phyloP scores from a whole-genome alignment of 83 land plant genomes.

The Larix sibirica region DNA sequence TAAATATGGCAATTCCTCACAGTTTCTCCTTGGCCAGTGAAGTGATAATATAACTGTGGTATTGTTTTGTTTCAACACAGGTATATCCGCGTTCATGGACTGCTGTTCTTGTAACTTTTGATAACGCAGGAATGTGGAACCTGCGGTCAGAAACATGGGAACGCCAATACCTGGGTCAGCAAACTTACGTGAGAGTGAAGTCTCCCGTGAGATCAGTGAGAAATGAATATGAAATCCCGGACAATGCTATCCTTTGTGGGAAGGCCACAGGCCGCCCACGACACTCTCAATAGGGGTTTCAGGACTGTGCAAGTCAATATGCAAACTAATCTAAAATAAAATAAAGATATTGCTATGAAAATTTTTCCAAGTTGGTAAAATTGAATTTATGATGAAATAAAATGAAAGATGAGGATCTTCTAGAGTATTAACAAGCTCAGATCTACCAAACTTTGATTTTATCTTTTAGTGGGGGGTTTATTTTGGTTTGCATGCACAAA shows the following conservation, averaged over 20 bases:
- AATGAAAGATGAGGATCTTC: too few relatives aligned
- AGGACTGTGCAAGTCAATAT: too few relatives aligned
- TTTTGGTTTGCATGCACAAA: too few relatives aligned
- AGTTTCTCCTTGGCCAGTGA: background rate
- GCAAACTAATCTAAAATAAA: too few relatives aligned
- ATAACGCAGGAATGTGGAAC: slow-evolving; percentile 83
- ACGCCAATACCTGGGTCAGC: slow-evolving; percentile 69
- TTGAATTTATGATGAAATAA: too few relatives aligned
- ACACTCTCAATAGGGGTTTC: background rate
- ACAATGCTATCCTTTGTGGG: slow-evolving; percentile 36
- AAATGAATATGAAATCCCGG: slow-evolving; percentile 44
- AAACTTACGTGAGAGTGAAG: slow-evolving; percentile 45
- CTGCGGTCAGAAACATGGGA: slow-evolving; percentile 52
- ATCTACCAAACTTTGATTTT: too few relatives aligned
- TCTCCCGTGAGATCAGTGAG: slow-evolving; percentile 37
- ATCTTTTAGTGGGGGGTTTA: too few relatives aligned
- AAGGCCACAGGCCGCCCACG: slow-evolving; percentile 25
- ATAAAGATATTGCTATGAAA: too few relatives aligned
- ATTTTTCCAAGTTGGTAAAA: too few relatives aligned
- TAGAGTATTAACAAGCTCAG: too few relatives aligned
- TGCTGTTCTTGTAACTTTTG: slow-evolving; percentile 44
- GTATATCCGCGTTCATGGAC: slow-evolving; percentile 73
- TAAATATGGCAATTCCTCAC: background rate
- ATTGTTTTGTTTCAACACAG: slow-evolving; percentile 16
- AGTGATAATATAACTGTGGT: background rate